Conservation (phyloP, 78 protist genomes). For the Dictyostelium purpureum region DNA sequence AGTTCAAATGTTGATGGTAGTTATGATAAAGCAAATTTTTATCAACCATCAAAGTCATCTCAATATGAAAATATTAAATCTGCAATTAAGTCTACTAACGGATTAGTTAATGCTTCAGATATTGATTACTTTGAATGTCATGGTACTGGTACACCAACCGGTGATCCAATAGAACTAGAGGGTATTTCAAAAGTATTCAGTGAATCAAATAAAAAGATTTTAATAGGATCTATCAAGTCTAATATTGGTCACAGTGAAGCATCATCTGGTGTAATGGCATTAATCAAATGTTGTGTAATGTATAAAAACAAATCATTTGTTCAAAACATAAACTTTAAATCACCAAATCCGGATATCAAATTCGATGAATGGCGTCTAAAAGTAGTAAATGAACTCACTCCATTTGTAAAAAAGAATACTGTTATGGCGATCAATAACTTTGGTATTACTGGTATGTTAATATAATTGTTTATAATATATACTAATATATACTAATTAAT, state of each 20-base stretch:
- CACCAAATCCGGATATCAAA: slow-evolving; percentile 60
- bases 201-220: not conserved
- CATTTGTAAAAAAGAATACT: not conserved
- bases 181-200: slow-evolving; percentile 30
- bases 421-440: slow-evolving; percentile 60
- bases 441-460: slow-evolving; percentile 80
- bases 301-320: slow-evolving; percentile 31
- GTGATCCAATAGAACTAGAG: slow-evolving; percentile 78
- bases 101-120: not conserved
- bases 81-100: not conserved
- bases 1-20: slow-evolving; percentile 83
- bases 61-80: slow-evolving; percentile 7
- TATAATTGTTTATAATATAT: not conserved
- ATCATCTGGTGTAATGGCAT: slow-evolving; percentile 33
- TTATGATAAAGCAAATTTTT: not conserved
- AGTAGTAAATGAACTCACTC: slow-evolving; percentile 37
- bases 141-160: slow-evolving; percentile 84
- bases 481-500: too few relatives aligned
- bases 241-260: slow-evolving; percentile 58
- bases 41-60: slow-evolving; percentile 6
- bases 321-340: slow-evolving; percentile 44
- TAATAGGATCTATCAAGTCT: not conserved
- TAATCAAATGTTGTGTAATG: slow-evolving; percentile 63
- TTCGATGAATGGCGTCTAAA: slow-evolving; percentile 35
- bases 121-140: slow-evolving; percentile 61